These are phyloP conservation scores for Hypoxylon rickii DNA, from an alignment of 495 filamentous ascomycete genomes.

Conservation along the genomic window DNA sequence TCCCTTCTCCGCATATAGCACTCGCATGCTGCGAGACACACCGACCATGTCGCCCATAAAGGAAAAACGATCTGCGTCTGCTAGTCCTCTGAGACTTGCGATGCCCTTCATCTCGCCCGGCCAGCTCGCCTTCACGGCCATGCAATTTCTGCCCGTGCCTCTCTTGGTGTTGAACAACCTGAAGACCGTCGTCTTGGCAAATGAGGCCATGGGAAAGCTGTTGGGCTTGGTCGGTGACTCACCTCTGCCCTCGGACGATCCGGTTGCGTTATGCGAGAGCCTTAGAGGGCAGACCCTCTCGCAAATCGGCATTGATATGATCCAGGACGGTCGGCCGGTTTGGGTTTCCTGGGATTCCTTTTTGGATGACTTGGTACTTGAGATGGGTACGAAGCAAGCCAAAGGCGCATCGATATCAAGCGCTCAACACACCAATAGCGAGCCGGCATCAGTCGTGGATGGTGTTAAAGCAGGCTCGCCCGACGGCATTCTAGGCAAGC, in stretches of 20 bases:
- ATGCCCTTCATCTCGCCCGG: conserved; percentile 46
- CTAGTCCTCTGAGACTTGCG: conserved; percentile 44
- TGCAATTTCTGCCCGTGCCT: conserved; percentile 72
- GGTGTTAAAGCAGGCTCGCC: conserved; percentile 2
- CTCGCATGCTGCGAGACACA: conserved; percentile 15
- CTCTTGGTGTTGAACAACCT: conserved; percentile 62
- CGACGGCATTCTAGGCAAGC: conserved; percentile 22
- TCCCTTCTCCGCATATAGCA: conserved; percentile 1
- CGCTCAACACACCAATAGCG: conserved; percentile 13
- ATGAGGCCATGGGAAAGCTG: conserved; percentile 70
- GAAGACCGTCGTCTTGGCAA: conserved; percentile 70
- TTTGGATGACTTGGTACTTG: conserved; percentile 54
- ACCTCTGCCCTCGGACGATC: conserved; percentile 28
- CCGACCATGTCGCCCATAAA: conserved; percentile 19
- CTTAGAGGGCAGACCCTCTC: conserved; percentile 61
- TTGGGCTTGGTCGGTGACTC: conserved; percentile 54
- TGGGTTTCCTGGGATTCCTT: conserved; percentile 62
- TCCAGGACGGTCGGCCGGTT: conserved; percentile 59
- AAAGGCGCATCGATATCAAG: background rate
- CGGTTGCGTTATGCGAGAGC: conserved; percentile 41
- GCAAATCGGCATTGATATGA: conserved; percentile 65
- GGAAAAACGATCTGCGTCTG: conserved; percentile 31
- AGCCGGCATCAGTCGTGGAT: conserved; percentile 23
- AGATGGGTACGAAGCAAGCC: conserved; percentile 44
- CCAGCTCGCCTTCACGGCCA: conserved; percentile 62